phyloP scores from a whole-genome alignment of 257 asterid species.

The Solanum peruvianum region DNA sequence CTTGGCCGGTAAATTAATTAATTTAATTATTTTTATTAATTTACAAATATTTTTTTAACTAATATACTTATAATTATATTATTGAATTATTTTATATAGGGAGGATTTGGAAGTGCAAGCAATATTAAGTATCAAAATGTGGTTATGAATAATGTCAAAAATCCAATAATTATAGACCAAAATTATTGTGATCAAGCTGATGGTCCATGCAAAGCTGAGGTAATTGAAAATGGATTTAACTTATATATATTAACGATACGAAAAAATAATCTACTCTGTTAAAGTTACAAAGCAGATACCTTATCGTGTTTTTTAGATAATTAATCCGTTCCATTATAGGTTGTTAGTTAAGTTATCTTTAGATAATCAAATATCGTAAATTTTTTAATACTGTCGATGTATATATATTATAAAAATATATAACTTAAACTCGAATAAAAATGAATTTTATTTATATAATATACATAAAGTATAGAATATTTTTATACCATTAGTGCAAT shows the following conservation, averaged over 20 bases:
- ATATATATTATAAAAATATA: neutral
- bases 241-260: neutral
- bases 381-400: neutral
- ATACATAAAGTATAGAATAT: neutral
- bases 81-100: slow-evolving; percentile 19
- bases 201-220: slow-evolving; percentile 31
- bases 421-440: neutral
- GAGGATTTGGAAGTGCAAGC: slow-evolving; percentile 56
- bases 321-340: neutral
- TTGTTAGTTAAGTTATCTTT: neutral
- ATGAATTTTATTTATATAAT: neutral
- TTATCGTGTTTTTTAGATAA: neutral
- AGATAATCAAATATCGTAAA: too few species aligned
- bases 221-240: neutral
- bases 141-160: slow-evolving; percentile 35
- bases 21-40: neutral
- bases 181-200: slow-evolving; percentile 34
- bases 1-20: slow-evolving; percentile 49
- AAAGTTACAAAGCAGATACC: accelerated
- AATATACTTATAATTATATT: neutral
- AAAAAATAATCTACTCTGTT: neutral
- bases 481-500: neutral
- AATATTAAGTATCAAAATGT: slow-evolving; percentile 46
- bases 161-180: slow-evolving; percentile 63
- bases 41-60: neutral